Percentiles rank a stretch among this genome's conserved stretches.
Conservation (phyloP, 106 monocot species). For the Platanthera zijinensis region DNA sequence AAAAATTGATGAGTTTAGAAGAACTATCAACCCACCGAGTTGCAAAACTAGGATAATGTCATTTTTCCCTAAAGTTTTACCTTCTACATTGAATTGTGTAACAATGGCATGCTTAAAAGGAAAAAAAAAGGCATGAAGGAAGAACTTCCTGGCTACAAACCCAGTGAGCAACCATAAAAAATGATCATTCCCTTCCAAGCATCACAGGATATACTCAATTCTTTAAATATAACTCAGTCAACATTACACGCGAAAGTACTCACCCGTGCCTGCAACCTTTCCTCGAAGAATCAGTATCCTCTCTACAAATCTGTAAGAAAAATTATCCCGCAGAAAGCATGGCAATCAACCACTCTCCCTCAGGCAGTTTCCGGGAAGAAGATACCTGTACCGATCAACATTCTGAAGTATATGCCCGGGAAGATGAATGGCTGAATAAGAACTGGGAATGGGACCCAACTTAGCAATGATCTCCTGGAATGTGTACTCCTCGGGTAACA, state of each 20-base stretch:
- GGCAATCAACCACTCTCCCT: slow-evolving; percentile 47
- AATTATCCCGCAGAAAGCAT: background rate
- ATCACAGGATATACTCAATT: slow-evolving; percentile 7
- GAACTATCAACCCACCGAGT: slow-evolving; percentile 21
- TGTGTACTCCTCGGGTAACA: slow-evolving; percentile 91
- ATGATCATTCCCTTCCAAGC: slow-evolving; percentile 15
- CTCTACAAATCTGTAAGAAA: background rate
- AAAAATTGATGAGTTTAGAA: slow-evolving; percentile 2
- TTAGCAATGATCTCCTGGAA: slow-evolving; percentile 76
- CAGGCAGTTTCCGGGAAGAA: slow-evolving; percentile 70
- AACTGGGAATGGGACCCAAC: slow-evolving; percentile 67
- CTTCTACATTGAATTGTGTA: slow-evolving; percentile 22
- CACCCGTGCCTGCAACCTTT: slow-evolving; percentile 11
- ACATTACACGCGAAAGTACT: slow-evolving; percentile 5
- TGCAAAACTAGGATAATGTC: slow-evolving; percentile 11
- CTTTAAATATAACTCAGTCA: background rate
- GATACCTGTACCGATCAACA: slow-evolving; percentile 46
- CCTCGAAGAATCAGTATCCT: slow-evolving; percentile 21
- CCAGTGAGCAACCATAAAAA: slow-evolving; percentile 11
- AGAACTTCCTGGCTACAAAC: slow-evolving; percentile 6
- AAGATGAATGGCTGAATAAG: slow-evolving; percentile 61
- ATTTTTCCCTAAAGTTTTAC: slow-evolving; percentile 11
- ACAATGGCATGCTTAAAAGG: slow-evolving; percentile 18
- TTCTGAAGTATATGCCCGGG: slow-evolving; percentile 54
- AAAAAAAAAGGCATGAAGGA: background rate